Percentiles rank a stretch among this genome's conserved stretches.
phyloP scores from a whole-genome alignment of 306 rosid species.

The Vigna trinervia region DNA sequence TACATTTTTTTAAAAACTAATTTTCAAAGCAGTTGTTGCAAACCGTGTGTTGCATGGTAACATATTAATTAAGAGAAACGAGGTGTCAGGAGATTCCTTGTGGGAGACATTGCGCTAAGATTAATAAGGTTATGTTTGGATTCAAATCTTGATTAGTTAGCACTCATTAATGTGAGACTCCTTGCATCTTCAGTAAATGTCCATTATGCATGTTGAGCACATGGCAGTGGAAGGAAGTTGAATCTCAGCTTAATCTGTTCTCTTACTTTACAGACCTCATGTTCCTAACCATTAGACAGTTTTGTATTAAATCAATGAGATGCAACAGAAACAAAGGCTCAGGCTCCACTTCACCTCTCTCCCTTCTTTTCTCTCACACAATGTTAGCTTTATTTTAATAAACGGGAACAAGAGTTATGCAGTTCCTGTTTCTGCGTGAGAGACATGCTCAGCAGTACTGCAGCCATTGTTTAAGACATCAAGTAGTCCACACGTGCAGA shows the following conservation, averaged over 20 bases:
- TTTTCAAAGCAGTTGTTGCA: not conserved
- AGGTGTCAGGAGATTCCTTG: not conserved
- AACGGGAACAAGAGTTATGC: not conserved
- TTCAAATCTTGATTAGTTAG: not conserved
- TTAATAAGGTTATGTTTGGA: too few species aligned
- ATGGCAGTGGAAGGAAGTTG: too few species aligned
- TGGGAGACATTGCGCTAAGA: constrained; percentile 16
- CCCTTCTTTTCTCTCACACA: not conserved
- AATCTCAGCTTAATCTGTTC: too few species aligned
- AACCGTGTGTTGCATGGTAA: constrained; percentile 5
- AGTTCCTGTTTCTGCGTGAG: not conserved
- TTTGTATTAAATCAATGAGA: not conserved
- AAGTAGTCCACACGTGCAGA: not conserved
- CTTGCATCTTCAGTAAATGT: too few species aligned
- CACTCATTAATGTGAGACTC: too few species aligned
- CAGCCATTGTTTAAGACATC: not conserved
- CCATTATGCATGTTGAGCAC: too few species aligned
- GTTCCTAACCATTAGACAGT: not conserved
- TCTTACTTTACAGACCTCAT: too few species aligned
- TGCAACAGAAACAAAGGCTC: not conserved
- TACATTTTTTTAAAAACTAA: not conserved
- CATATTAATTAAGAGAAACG: not conserved
- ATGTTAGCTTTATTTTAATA: not conserved
- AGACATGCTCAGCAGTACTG: not conserved
- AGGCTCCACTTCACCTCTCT: not conserved